Evolutionary conservation across 257 asterid genomes (phyloP).

Genomic region (Nicotiana undulata): DNA sequence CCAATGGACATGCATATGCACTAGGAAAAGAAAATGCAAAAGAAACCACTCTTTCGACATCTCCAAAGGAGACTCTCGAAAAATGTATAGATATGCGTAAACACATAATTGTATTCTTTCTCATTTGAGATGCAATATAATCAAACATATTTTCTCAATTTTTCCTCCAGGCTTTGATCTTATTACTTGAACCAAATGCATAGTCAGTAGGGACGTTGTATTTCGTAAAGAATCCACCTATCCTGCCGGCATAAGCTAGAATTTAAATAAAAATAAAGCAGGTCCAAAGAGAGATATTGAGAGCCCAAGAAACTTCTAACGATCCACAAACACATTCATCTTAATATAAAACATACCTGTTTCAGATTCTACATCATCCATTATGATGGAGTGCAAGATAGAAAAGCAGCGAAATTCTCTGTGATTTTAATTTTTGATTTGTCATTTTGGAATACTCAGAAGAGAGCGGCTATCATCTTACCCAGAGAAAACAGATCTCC

Average conservation of each 20-base stretch:
- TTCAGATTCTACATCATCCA: background rate
- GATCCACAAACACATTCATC: background rate
- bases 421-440: background rate
- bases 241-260: background rate
- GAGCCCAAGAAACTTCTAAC: background rate
- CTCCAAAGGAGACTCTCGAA: background rate
- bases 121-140: background rate
- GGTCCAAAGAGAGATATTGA: background rate
- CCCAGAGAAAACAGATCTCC: background rate
- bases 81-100: background rate
- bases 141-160: background rate
- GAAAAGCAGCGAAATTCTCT: background rate
- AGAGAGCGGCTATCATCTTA: background rate
- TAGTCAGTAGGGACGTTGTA: background rate
- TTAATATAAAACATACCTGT: background rate
- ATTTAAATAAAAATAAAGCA: background rate
- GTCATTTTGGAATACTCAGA: background rate
- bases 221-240: background rate
- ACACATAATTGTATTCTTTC: background rate
- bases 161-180: background rate
- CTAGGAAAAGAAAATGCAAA: background rate
- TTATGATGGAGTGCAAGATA: background rate
- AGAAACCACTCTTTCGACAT: background rate
- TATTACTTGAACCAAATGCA: background rate
- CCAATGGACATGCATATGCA: background rate